These are phyloP conservation scores for Exophiala calicioides DNA, from an alignment of 2,329 filamentous ascomycete species.

Conservation along the genomic window DNA sequence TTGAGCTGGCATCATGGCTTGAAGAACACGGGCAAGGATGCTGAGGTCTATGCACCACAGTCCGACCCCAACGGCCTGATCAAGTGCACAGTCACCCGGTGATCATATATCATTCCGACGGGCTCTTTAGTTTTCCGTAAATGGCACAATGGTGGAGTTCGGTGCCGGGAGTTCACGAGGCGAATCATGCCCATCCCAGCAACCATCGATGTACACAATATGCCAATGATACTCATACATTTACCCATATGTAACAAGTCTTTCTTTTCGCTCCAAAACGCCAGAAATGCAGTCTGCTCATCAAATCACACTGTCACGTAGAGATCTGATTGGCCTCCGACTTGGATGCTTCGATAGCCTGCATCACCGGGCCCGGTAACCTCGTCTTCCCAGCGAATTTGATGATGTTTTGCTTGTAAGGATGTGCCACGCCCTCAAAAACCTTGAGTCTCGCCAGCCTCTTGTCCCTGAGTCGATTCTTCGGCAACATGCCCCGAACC, in stretches of 20 bases:
- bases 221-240: conserved; percentile 21
- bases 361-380: conserved; percentile 17
- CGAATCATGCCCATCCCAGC: conserved; percentile 1
- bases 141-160: neutral
- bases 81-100: conserved; percentile 73
- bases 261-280: conserved; percentile 8
- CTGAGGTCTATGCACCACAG: conserved; percentile 93
- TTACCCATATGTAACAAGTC: neutral
- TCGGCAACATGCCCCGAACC: conserved; percentile 95
- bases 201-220: conserved; percentile 12
- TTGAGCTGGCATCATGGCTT: conserved; percentile 94
- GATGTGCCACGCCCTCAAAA: conserved; percentile 90
- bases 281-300: conserved; percentile 4
- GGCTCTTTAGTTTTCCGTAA: too few species aligned
- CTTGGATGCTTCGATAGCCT: conserved; percentile 25
- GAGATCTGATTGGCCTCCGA: conserved; percentile 10
- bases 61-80: conserved; percentile 93
- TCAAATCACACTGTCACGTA: conserved; percentile 2
- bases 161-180: neutral
- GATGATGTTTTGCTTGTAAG: conserved; percentile 85
- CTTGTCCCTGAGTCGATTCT: conserved; percentile 89
- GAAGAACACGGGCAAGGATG: conserved; percentile 93
- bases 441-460: conserved; percentile 86
- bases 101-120: neutral
- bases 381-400: conserved; percentile 62